Conservation (phyloP, 1,284 basidiomycete species). For the Coriolopsis trogii region DNA sequence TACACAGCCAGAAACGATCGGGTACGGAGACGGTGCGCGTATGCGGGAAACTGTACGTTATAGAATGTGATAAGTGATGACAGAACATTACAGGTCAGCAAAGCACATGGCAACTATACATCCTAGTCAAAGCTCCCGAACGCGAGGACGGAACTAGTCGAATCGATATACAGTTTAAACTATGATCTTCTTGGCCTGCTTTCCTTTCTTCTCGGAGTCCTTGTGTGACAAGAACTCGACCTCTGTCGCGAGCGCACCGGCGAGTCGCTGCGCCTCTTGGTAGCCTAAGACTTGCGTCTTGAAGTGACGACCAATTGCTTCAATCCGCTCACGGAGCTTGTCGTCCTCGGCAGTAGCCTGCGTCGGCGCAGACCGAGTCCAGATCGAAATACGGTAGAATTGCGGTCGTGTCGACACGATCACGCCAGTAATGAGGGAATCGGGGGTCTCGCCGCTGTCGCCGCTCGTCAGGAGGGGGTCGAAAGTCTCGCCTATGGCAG, state of each 20-base stretch:
- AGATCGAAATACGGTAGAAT: slow-evolving; percentile 96
- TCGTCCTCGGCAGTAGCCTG: slow-evolving; percentile 40
- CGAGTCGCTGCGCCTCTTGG: slow-evolving; percentile 71
- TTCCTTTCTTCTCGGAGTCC: slow-evolving; percentile 95
- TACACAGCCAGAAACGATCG: background rate
- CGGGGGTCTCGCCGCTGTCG: slow-evolving; percentile 50
- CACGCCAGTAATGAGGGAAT: slow-evolving; percentile 90
- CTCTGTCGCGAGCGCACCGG: slow-evolving; percentile 86
- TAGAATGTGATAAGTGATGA: slow-evolving; percentile 28
- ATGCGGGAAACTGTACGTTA: slow-evolving; percentile 9
- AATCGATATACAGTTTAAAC: slow-evolving; percentile 48
- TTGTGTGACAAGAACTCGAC: slow-evolving; percentile 95
- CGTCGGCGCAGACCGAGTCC: slow-evolving; percentile 85
- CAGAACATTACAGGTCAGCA: slow-evolving; percentile 23
- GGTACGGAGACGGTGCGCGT: background rate
- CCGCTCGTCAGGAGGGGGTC: slow-evolving; percentile 75
- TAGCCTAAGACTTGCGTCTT: slow-evolving; percentile 91
- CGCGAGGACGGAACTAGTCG: slow-evolving; percentile 5
- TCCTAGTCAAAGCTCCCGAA: slow-evolving; percentile 9
- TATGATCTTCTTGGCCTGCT: slow-evolving; percentile 77
- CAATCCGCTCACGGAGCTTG: slow-evolving; percentile 54
- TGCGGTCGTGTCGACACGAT: slow-evolving; percentile 94
- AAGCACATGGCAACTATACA: slow-evolving; percentile 20
- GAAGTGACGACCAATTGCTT: slow-evolving; percentile 81
- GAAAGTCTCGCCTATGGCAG: slow-evolving; percentile 96